phyloP scores from a whole-genome alignment of 805 yeast species.

The Saturnispora galanensis region DNA sequence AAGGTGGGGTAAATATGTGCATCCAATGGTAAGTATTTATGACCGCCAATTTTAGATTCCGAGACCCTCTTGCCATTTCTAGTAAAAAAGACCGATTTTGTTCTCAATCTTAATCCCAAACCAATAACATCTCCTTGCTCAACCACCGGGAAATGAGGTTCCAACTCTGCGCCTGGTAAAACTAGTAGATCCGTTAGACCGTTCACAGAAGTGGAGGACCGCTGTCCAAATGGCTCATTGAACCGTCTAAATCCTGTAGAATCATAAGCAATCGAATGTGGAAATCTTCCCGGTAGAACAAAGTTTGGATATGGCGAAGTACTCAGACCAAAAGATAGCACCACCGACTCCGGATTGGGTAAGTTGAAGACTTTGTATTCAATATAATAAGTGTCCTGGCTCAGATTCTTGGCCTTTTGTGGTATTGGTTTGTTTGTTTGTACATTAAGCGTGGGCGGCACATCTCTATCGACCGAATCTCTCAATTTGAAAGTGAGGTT shows the following conservation, averaged over 20 bases:
- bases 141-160: constrained; percentile 41
- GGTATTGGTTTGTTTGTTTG: constrained; percentile 85
- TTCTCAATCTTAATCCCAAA: constrained; percentile 72
- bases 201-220: not conserved
- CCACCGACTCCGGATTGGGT: constrained; percentile 32
- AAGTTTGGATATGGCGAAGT: constrained; percentile 90
- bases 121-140: constrained; percentile 89
- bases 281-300: constrained; percentile 85
- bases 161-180: not conserved
- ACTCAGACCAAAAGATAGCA: constrained; percentile 68
- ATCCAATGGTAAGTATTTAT: constrained; percentile 58
- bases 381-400: constrained; percentile 80
- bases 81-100: constrained; percentile 87
- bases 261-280: constrained; percentile 79
- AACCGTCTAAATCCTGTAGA: constrained; percentile 72
- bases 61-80: constrained; percentile 84
- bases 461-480: constrained; percentile 24
- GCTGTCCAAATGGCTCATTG: constrained; percentile 55
- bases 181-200: not conserved
- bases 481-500: constrained; percentile 40
- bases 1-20: constrained; percentile 76
- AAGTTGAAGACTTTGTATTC: constrained; percentile 76
- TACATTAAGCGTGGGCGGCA: constrained; percentile 31
- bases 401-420: constrained; percentile 26
- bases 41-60: constrained; percentile 77